A percentile compares a stretch with the other conserved stretches of the same genome.
phyloP scores from a whole-genome alignment of 1,284 basidiomycete genomes.

The Trichosporon coremiiforme region DNA sequence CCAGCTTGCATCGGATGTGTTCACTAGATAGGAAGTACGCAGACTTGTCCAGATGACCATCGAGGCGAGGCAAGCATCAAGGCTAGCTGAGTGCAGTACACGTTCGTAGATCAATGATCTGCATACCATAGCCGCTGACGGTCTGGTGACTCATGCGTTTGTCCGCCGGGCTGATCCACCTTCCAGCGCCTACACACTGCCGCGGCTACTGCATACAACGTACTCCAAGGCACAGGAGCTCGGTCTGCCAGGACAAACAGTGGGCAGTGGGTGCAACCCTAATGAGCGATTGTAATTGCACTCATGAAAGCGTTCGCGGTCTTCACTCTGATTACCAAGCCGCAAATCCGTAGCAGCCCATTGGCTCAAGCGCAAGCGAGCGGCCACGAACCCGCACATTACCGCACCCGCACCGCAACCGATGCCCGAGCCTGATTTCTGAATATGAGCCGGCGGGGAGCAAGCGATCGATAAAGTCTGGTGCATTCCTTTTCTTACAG shows the following conservation, averaged over 20 bases:
- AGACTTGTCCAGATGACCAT: not conserved
- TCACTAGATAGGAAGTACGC: not conserved
- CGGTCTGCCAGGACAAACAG: not conserved
- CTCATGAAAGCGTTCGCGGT: not conserved
- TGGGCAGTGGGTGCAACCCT: not conserved
- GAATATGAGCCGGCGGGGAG: not conserved
- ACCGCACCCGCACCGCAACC: not conserved
- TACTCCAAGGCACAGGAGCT: not conserved
- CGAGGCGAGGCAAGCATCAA: no score
- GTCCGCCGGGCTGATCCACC: no score
- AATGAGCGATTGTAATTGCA: not conserved
- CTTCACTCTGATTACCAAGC: not conserved
- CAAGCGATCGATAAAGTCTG: not conserved
- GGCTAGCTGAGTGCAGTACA: no score
- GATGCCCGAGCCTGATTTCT: conserved; percentile 14
- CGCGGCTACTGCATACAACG: no score
- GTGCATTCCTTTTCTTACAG: not conserved
- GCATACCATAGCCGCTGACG: no score
- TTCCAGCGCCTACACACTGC: no score
- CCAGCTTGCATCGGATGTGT: no score
- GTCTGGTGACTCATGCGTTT: no score
- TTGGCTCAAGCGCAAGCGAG: not conserved
- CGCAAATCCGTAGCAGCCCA: not conserved
- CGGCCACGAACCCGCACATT: not conserved
- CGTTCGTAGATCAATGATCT: no score